Conservation (phyloP, 306 rosid species). For the Ormosia emarginata region DNA sequence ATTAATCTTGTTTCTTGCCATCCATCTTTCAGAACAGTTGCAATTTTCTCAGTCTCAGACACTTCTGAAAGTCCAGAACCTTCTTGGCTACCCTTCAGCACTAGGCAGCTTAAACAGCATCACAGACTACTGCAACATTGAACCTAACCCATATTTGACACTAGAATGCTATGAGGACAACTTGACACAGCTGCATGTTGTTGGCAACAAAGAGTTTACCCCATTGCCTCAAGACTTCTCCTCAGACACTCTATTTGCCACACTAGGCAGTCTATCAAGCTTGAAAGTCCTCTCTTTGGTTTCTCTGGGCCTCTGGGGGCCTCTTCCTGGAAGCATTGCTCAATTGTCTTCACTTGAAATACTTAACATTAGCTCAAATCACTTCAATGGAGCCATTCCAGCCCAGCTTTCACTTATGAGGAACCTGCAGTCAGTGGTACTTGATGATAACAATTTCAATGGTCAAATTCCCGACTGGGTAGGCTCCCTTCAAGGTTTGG, state of each 20-base stretch:
- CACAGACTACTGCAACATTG: conserved; percentile 60
- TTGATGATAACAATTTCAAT: conserved; percentile 65
- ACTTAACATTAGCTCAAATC: conserved; percentile 68
- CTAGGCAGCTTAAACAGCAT: conserved; percentile 30
- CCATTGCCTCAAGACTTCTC: conserved; percentile 46
- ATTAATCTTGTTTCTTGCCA: conserved; percentile 38
- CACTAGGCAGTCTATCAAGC: conserved; percentile 42
- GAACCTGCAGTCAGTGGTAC: conserved; percentile 67
- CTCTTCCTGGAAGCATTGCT: conserved; percentile 52
- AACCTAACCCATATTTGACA: conserved; percentile 62
- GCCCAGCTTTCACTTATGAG: conserved; percentile 45
- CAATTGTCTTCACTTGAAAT: conserved; percentile 66
- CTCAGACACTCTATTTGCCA: conserved; percentile 48
- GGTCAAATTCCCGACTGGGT: conserved; percentile 60
- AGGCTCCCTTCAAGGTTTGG: conserved; percentile 57
- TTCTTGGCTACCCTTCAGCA: conserved; percentile 64
- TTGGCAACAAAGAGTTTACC: conserved; percentile 40
- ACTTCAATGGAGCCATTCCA: conserved; percentile 65
- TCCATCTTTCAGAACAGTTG: conserved; percentile 47
- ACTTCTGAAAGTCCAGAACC: conserved; percentile 56
- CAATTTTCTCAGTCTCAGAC: conserved; percentile 46
- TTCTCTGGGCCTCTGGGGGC: conserved; percentile 73
- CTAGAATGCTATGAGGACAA: conserved; percentile 64
- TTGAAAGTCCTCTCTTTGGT: conserved; percentile 78
- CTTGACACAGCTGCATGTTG: conserved; percentile 78